Percentiles rank a stretch among this genome's conserved stretches.
Evolutionary conservation across 352 stramenopile species (phyloP).

Genomic region (Globisporangium abappressorium): DNA sequence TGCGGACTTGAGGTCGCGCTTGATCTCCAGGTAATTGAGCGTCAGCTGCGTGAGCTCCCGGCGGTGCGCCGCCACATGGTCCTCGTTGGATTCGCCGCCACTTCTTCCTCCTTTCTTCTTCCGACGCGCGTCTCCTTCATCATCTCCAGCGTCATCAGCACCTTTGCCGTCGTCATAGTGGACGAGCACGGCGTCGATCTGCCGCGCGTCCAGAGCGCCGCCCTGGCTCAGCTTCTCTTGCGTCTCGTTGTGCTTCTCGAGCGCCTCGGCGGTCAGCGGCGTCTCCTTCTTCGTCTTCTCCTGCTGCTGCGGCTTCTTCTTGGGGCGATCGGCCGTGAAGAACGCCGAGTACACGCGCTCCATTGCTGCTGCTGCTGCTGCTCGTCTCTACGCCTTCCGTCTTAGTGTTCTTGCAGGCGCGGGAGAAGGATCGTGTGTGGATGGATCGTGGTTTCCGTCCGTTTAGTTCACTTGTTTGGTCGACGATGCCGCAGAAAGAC

Average conservation of each 20-base stretch:
- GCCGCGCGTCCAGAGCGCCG: neutral
- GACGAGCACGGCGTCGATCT: slow-evolving; percentile 8
- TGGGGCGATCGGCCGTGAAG: slow-evolving; percentile 54
- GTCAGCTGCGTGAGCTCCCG: slow-evolving; percentile 34
- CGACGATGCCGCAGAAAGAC: neutral
- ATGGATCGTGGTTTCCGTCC: neutral
- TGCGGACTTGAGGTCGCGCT: slow-evolving; percentile 46
- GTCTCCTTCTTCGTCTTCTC: slow-evolving; percentile 22
- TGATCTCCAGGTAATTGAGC: slow-evolving; percentile 28
- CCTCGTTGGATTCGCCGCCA: slow-evolving; percentile 14
- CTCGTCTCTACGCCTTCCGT: slow-evolving; percentile 9
- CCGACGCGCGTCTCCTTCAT: neutral
- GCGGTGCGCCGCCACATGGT: slow-evolving; percentile 29
- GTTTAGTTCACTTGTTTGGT: neutral
- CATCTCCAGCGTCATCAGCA: neutral
- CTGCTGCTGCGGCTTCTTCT: slow-evolving; percentile 27
- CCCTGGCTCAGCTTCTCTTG: slow-evolving; percentile 18
- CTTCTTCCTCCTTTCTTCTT: slow-evolving; percentile 15
- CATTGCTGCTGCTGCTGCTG: slow-evolving; percentile 32
- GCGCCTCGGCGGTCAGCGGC: slow-evolving; percentile 54
- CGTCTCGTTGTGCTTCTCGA: slow-evolving; percentile 67
- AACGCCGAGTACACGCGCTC: slow-evolving; percentile 88
- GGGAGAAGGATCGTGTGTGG: neutral
- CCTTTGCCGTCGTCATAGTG: neutral
- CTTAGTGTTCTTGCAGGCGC: neutral